These are phyloP conservation scores for Astrothelium subdiscretum DNA, from an alignment of 495 filamentous ascomycete species.

Conservation along the genomic window DNA sequence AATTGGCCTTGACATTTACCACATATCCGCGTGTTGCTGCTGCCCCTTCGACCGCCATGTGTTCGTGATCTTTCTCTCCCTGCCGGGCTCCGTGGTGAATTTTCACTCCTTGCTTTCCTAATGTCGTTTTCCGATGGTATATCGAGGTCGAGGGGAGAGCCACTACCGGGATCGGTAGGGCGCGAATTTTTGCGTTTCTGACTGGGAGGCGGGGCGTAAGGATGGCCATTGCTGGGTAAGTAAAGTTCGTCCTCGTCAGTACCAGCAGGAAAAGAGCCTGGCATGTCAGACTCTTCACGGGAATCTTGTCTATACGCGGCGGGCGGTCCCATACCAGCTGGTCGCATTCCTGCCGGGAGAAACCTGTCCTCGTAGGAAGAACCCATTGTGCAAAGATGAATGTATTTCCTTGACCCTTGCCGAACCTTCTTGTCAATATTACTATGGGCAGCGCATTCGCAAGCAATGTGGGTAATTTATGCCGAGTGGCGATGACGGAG, in stretches of 20 bases:
- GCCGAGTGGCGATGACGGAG: background rate
- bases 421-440: background rate
- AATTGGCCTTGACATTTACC: constrained; percentile 79
- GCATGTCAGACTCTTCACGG: background rate
- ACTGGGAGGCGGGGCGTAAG: background rate
- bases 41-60: constrained; percentile 16
- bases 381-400: background rate
- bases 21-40: constrained; percentile 45
- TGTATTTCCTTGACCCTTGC: background rate
- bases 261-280: background rate
- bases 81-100: background rate
- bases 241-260: background rate
- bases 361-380: background rate
- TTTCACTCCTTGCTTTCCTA: background rate
- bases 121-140: background rate
- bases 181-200: background rate
- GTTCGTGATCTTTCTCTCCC: constrained; percentile 7
- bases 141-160: background rate
- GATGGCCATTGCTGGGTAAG: background rate
- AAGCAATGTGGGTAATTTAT: background rate
- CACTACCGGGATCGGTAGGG: background rate
- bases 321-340: background rate
- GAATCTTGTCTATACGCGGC: background rate
- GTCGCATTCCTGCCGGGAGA: background rate
- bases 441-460: background rate